Base-by-base conservation (phyloP, 768 basidiomycete genomes). In the Postia placenta region DNA sequence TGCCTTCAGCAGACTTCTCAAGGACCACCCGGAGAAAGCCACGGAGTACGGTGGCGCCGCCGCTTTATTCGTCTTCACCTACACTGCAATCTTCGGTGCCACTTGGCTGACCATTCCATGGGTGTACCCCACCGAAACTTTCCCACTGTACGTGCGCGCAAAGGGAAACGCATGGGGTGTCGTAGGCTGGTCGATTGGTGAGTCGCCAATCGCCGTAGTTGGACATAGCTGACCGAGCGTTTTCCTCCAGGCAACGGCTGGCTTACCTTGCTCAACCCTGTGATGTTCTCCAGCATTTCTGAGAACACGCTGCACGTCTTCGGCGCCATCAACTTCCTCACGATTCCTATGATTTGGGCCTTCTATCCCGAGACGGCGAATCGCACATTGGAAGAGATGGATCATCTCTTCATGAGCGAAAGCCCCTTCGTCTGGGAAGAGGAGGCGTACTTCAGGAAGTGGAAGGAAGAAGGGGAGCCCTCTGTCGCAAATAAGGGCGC, bases 141-240 rank as follows among this genome's bases (percentile, higher is more conserved):
- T 71, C 63, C 71, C 71, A 15, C 66, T 72, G 20, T 67, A 70
- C 47, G 68, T 72, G 2, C 65, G 72, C 41, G 71, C 71, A 4
- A 71, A 72, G 58, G 72, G 72, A 12, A 74, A 71, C 50, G 71
- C 69, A n/a, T 74, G 69, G 60, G 72, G 72, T 11, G 70, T 74
- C 12, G 63, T 73, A 27, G 72, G 72, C 17, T 74, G 72, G 72
- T 69, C 67, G 25, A 72, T 71, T 40, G 71, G 70, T 64, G 28
- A 49, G 60, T 55, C 25, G 5, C 25, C 25, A 12, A 9, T n/a
- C 19, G 24, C 15, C 27, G 5, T 11, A 1, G 24, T 4, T 47
- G 38, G 35, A 5, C 26, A 9, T 4, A 7, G n/a, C 30, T 51
- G 17, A 22, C 33, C 9, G 3, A 24, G 12, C 17, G 5, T 20